Conservation (phyloP, 2,329 filamentous ascomycete species). For the Teratosphaeria destructans region DNA sequence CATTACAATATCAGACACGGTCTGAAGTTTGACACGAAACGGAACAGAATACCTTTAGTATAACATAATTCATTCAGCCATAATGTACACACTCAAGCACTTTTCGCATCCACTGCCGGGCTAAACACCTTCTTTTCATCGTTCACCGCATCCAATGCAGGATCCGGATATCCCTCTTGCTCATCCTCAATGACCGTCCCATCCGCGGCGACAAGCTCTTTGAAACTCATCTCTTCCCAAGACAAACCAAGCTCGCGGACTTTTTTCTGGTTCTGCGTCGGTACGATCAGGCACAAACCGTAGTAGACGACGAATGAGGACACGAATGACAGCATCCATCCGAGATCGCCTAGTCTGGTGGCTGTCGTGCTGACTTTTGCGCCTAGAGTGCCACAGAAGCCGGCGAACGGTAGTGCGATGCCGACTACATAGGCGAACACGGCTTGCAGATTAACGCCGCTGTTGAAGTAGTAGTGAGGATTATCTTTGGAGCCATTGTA, state of each 20-base stretch:
- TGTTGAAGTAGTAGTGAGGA: slow-evolving; percentile 41
- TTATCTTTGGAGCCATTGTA: slow-evolving; percentile 39
- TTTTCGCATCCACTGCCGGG: not conserved
- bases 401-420: slow-evolving; percentile 47
- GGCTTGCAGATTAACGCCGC: slow-evolving; percentile 49
- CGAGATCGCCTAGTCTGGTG: slow-evolving; percentile 41
- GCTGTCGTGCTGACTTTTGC: slow-evolving; percentile 23
- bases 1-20: not conserved
- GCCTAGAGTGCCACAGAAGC: slow-evolving; percentile 38
- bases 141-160: not conserved
- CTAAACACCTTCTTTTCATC: not conserved
- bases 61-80: not conserved
- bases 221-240: slow-evolving; percentile 18
- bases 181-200: slow-evolving; percentile 10
- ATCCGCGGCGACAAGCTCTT: slow-evolving; percentile 9
- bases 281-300: slow-evolving; percentile 29
- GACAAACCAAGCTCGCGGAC: slow-evolving; percentile 25
- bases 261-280: slow-evolving; percentile 27
- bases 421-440: slow-evolving; percentile 47
- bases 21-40: too few relatives aligned
- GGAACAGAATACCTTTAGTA: too few relatives aligned
- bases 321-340: slow-evolving; percentile 54
- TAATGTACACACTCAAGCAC: not conserved
- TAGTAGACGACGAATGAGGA: slow-evolving; percentile 46
- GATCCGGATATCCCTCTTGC: slow-evolving; percentile 5